These are phyloP conservation scores for Oryza glaberrima DNA, from an alignment of 176 grass and related monocot genomes.

Conservation along the genomic window DNA sequence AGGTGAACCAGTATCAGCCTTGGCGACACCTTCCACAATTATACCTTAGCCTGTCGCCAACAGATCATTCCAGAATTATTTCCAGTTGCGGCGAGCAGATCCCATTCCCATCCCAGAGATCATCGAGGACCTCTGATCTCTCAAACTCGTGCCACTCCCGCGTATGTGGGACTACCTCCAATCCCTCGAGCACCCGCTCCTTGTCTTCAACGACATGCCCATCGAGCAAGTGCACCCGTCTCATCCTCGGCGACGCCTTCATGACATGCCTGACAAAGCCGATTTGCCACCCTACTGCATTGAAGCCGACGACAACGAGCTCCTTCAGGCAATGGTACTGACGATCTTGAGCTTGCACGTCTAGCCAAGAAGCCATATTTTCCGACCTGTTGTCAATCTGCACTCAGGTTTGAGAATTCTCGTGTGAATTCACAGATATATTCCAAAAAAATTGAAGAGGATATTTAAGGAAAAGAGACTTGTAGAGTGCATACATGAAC, in stretches of 20 bases:
- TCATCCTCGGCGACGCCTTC: neutral
- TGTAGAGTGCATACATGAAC: too few species aligned
- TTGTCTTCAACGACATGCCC: neutral
- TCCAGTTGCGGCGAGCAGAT: neutral
- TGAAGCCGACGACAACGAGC: slow-evolving; percentile 9
- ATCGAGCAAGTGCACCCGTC: too few species aligned
- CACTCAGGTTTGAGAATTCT: too few species aligned
- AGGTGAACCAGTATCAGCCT: neutral
- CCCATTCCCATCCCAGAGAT: neutral
- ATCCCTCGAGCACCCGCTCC: neutral
- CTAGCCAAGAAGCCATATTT: too few species aligned
- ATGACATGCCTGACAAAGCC: slow-evolving; percentile 28
- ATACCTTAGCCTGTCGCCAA: too few species aligned
- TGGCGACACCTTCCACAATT: neutral
- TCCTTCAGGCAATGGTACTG: too few species aligned
- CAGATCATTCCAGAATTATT: slow-evolving; percentile 24
- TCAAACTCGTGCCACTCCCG: slow-evolving; percentile 33
- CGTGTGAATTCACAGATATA: too few species aligned
- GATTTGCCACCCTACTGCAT: neutral
- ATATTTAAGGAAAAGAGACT: too few species aligned
- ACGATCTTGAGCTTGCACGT: too few species aligned
- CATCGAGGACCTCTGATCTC: neutral
- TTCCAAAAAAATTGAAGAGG: too few species aligned
- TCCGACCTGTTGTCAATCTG: too few species aligned
- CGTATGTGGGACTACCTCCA: neutral